phyloP scores from a whole-genome alignment of 345 rosid species.

The Citropsis articulata region DNA sequence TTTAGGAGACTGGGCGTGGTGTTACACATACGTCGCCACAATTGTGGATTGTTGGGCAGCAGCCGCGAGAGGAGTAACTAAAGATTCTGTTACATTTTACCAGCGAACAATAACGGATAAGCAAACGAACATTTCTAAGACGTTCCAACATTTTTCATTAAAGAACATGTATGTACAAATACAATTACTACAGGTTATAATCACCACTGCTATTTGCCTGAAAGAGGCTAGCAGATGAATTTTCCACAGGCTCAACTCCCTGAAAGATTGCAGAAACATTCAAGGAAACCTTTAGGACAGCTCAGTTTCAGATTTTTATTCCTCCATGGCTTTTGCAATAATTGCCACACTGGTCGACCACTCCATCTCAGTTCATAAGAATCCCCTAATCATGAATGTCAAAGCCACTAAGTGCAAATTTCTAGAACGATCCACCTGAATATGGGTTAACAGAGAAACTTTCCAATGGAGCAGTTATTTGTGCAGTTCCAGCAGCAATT shows the following conservation, averaged over 20 bases:
- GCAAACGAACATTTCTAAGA: background rate
- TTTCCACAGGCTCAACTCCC: background rate
- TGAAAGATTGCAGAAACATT: background rate
- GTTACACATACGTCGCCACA: too few species aligned
- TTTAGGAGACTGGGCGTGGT: too few species aligned
- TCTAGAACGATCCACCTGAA: background rate
- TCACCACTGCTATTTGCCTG: background rate
- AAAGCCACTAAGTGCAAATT: background rate
- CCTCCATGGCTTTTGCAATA: background rate
- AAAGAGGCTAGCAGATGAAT: background rate
- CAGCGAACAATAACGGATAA: background rate
- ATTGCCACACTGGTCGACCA: background rate
- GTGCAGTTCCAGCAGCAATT: slow-evolving; percentile 45
- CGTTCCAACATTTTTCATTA: background rate
- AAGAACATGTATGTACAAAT: background rate
- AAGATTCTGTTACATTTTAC: background rate
- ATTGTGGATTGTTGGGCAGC: background rate
- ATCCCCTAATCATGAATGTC: background rate
- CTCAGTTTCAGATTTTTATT: background rate
- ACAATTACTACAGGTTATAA: background rate
- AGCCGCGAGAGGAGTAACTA: too few species aligned
- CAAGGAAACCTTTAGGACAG: background rate
- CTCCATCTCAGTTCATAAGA: background rate
- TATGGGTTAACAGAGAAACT: slow-evolving; percentile 20
- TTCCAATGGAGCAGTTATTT: slow-evolving; percentile 25